Conservation (phyloP, 2,329 filamentous ascomycete genomes). For the Fusarium newnesense region DNA sequence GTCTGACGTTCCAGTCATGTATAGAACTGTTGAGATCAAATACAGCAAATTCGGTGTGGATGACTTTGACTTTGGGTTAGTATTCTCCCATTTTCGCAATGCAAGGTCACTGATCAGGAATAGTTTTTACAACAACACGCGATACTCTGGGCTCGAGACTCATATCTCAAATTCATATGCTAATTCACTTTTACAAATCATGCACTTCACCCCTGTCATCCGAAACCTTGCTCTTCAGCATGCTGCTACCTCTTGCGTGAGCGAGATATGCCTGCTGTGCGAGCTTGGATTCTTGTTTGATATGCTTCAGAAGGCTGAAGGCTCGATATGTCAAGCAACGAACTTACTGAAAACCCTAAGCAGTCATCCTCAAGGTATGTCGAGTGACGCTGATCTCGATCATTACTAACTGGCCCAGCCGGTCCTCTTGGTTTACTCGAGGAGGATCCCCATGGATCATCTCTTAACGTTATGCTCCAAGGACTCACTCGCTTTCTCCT, state of each 20-base stretch:
- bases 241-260: conserved; percentile 84
- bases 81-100: conserved; percentile 22
- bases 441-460: conserved; percentile 78
- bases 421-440: conserved; percentile 84
- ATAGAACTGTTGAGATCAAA: conserved; percentile 95
- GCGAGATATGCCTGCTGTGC: conserved; percentile 87
- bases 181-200: conserved; percentile 89
- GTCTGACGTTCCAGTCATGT: conserved; percentile 86
- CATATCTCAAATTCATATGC: conserved; percentile 98
- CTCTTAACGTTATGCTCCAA: conserved; percentile 85
- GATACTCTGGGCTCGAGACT: conserved; percentile 91
- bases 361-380: conserved; percentile 77
- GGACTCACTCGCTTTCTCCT: conserved; percentile 86
- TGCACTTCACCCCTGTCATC: conserved; percentile 88
- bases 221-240: conserved; percentile 91
- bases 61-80: conserved; percentile 95
- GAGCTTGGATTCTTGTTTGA: conserved; percentile 96
- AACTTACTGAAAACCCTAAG: conserved; percentile 93
- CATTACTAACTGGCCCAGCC: conserved; percentile 56
- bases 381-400: background rate
- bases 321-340: conserved; percentile 94
- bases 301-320: conserved; percentile 96
- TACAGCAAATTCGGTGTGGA: conserved; percentile 99
- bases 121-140: conserved; percentile 94
- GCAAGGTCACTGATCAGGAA: conserved; percentile 25